Base-by-base conservation (phyloP, 2,329 filamentous ascomycete species). In the Lecanoromycetidae sp. region DNA sequence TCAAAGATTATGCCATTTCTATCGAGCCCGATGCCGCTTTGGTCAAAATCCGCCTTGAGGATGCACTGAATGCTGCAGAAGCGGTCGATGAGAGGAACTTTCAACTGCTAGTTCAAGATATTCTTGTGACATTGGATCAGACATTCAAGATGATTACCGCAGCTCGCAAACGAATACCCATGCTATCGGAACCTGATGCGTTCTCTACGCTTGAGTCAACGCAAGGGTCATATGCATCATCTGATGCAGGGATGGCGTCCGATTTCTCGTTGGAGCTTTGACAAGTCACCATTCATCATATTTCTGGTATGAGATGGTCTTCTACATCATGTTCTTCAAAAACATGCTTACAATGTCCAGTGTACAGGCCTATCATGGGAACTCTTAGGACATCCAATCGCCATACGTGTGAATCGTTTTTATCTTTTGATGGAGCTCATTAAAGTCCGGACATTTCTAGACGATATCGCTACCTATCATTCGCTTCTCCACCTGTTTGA, bases 121-220 rank as follows among this genome's bases (percentile, higher is more conserved):
- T 73, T 1, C 44, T 65, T 3, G 44, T 55, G 5, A 64, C 63
- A 0, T 46, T 71, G 0, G 45, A 61, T 6, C 46, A 48, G 0
- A 39, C 69, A 0, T 65, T 62, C 17, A 30, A 32, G 19, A 45
- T 29, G 15, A 46, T 48, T n/a, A 19, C 26, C 22, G 29, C 26
- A 5, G 49, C 49, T 29, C 44, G 49, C 33, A 17, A 25, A 6
- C 12, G 42, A 5, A 15, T 27, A 5, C n/a, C 36, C 19, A 9
- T n/a, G 1, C 36, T 39, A 26, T 12, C 23, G 22, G 3, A 9
- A 13, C 8, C 36, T 15, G 13, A 1, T 4, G 25, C 13, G 7
- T 1, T 39, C 20, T 9, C 23, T 5, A 15, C 25, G 7, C 23
- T 26, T 10, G 3, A 5, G 6, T 26, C 23, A 12, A 26, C 36